Evolutionary conservation across 805 yeast genomes (phyloP).

Genomic region (Ogataea thermomethanolica): DNA sequence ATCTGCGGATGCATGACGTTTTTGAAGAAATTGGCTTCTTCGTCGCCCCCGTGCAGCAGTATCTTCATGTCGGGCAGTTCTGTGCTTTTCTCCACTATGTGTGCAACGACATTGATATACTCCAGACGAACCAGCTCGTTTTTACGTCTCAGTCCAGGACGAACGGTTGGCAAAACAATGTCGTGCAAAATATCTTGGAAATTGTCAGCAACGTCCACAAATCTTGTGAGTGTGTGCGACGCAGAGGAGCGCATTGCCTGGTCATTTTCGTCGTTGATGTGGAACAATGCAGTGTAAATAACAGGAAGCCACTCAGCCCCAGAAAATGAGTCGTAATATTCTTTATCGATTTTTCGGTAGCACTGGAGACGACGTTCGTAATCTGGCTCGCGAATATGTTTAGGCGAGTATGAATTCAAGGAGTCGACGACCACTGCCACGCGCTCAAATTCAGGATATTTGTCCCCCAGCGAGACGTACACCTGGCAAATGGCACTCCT

Average conservation of each 20-base stretch:
- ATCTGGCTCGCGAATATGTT: slow-evolving; percentile 69
- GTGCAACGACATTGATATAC: slow-evolving; percentile 61
- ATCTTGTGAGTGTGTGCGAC: slow-evolving; percentile 56
- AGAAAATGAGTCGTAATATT: slow-evolving; percentile 39
- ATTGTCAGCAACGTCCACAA: slow-evolving; percentile 47
- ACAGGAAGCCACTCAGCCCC: slow-evolving; percentile 77
- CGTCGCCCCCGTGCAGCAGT: slow-evolving; percentile 63
- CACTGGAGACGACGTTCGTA: slow-evolving; percentile 71
- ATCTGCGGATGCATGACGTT: slow-evolving; percentile 81
- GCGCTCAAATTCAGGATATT: slow-evolving; percentile 39
- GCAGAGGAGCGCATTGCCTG: slow-evolving; percentile 78
- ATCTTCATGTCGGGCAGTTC: slow-evolving; percentile 66
- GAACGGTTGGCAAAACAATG: slow-evolving; percentile 60
- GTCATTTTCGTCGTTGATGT: slow-evolving; percentile 75
- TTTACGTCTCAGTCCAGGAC: slow-evolving; percentile 60
- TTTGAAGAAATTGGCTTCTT: slow-evolving; percentile 60
- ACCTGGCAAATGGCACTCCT: slow-evolving; percentile 60
- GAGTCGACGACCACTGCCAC: slow-evolving; percentile 56
- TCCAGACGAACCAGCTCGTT: slow-evolving; percentile 67
- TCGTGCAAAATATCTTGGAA: slow-evolving; percentile 45
- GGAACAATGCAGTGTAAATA: slow-evolving; percentile 62
- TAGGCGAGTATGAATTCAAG: slow-evolving; percentile 64
- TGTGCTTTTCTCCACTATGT: slow-evolving; percentile 49
- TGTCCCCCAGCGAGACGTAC: slow-evolving; percentile 54
- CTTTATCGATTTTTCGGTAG: slow-evolving; percentile 62